phyloP scores from a whole-genome alignment of 2,329 filamentous ascomycete species.

The Pestalotiopsis sp. region DNA sequence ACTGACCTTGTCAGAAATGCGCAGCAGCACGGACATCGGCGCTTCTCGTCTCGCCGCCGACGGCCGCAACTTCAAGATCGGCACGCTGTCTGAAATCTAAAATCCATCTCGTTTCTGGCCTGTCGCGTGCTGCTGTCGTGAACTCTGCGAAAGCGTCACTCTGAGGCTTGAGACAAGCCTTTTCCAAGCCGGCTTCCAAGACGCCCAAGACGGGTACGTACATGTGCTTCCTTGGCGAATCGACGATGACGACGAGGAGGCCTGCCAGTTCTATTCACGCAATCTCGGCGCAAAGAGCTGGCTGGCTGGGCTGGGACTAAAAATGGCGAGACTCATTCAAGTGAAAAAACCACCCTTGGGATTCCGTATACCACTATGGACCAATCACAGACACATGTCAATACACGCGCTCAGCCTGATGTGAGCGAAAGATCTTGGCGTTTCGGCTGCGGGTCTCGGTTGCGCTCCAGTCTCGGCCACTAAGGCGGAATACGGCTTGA shows the following conservation, averaged over 20 bases:
- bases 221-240: conserved; percentile 1
- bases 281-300: background rate
- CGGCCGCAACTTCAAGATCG: background rate
- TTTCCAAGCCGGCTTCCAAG: conserved; percentile 6
- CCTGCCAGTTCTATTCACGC: background rate
- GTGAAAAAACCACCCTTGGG: background rate
- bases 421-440: background rate
- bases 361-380: background rate
- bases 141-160: background rate
- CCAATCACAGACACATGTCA: background rate
- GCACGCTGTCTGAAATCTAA: background rate
- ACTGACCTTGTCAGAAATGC: background rate
- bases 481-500: background rate
- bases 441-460: background rate
- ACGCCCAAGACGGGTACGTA: conserved; percentile 4
- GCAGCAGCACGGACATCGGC: background rate
- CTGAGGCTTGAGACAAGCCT: conserved; percentile 8
- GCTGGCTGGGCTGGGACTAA: background rate
- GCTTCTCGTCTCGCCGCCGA: background rate
- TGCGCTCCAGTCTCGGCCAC: background rate
- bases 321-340: background rate
- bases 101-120: background rate
- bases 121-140: background rate
- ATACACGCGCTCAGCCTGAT: conserved; percentile 6
- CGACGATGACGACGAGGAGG: background rate